Evolutionary conservation across 176 grass and related monocot genomes (phyloP).

Genomic region (Tillandsia fasciculata): DNA sequence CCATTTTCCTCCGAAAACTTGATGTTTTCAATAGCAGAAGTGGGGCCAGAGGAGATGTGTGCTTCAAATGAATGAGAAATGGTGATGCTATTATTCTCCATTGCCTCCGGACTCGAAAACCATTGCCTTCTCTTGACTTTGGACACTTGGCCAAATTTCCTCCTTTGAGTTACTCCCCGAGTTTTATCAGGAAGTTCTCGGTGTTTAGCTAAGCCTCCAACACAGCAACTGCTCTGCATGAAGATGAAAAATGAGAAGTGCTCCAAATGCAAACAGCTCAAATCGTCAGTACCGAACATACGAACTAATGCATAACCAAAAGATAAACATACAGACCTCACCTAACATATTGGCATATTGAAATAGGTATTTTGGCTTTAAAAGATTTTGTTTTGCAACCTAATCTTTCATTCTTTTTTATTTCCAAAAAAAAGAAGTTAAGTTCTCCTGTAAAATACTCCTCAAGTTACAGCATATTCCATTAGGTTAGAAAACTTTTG

Average conservation of each 20-base stretch:
- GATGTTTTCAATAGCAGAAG: conserved; percentile 28
- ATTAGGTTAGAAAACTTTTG: too few relatives aligned
- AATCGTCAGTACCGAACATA: neutral
- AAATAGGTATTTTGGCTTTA: too few relatives aligned
- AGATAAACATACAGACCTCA: neutral
- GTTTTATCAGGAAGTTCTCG: conserved; percentile 29
- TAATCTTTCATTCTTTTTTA: too few relatives aligned
- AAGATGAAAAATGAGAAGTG: conserved; percentile 19
- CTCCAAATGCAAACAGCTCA: conserved; percentile 3
- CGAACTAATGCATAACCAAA: neutral
- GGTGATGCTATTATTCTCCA: conserved; percentile 59
- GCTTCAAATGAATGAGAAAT: conserved; percentile 51
- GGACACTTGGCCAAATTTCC: conserved; percentile 17
- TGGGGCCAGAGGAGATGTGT: conserved; percentile 39
- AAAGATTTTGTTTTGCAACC: too few relatives aligned
- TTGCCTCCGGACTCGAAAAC: conserved; percentile 27
- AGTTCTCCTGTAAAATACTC: too few relatives aligned
- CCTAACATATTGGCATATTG: neutral
- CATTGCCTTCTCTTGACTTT: conserved; percentile 32
- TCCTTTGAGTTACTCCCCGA: conserved; percentile 23
- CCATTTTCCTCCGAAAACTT: conserved; percentile 28
- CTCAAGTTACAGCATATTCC: too few relatives aligned
- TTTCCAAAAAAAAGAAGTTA: too few relatives aligned
- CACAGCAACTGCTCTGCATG: conserved; percentile 63
- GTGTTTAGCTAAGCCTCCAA: conserved; percentile 46